Base-by-base conservation (phyloP, 177 flowering plant species). In the Vitis hybrid region DNA sequence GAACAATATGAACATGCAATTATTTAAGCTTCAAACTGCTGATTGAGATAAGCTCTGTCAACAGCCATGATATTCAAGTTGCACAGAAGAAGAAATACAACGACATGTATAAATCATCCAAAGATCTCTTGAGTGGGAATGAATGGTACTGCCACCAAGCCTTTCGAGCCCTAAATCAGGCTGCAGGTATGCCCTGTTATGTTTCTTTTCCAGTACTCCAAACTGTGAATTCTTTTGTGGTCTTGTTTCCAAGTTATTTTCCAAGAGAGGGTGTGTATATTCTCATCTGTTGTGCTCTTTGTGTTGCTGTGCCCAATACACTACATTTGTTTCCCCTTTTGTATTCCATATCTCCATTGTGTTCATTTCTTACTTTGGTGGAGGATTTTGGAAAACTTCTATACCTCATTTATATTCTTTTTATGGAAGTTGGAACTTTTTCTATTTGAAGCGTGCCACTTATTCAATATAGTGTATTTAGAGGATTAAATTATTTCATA, bases 91-190 rank as follows among this genome's bases (percentile, higher is more conserved):
- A 91, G 86, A 92, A 82, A 67, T 94, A 86, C 71, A 96, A 96
- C 79, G 97, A 96, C 77, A 83, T 83, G 4, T 83, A 85, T 66
- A 86, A 78, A 78, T 80, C 86, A 74, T 85, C 97, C 49, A 92
- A 88, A 76, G 83, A 78, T 64, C 97, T 96, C 62, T 73, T 94
- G 6, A 85, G 90, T 82, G 99, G 99, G 70, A 91, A 67, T 64
- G 86, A 90, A 67, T 94, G 99, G 99, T 96, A 96, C 74, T 94
- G 98, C 77, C 85, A 90, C 20, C 98, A 96, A 82, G 97, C 98
- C 17, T 96, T 94, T 69, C 87, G 99, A 63, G 97, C 98, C 79
- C 76, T 96, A 44, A 96, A 96, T 82, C 99, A 96, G 80, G 99
- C 99, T 67, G 86, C 90, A 76, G 99, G 99, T 96, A 81, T 70